Evolutionary conservation across 176 grass and related monocot species (phyloP), one percentile per base, ranked within the genome.

Genomic region (Cymbopogon citratus): DNA sequence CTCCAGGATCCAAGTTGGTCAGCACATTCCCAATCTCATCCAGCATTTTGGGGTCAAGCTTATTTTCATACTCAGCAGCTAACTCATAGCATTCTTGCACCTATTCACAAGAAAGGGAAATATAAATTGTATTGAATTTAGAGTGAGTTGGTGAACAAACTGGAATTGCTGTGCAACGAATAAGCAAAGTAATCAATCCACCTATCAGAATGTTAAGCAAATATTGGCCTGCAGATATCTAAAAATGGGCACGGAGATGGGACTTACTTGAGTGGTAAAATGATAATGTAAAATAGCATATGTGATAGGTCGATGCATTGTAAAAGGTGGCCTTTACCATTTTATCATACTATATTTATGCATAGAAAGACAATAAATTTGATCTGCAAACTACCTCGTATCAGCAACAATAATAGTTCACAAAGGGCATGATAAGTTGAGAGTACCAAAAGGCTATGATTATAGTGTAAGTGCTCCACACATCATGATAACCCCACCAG

Each of bases 21-120:
- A 97, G 36, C 35, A 97, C 82, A 73, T 85, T 97, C 18, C 89
- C 91, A 48, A 97, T 85, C 67, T 94, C 94, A 61, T 92, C 85
- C 12, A 97, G 85, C 83, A 87, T 90, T 49, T 84, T 33, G 57
- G 90, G 80, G 45, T 97, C 91, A 61, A 76, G 61, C 62, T 88
- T 92, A 66, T 74, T 87, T 79, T 94, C 94, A 28, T 97, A 97
- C 77, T 94, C 89, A 26, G 94, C 94, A 80, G 94, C 89, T 45
- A 97, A 85, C 77, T 97, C 94, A 36, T 97, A 97, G 44, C 85
- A 94, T 85, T 97, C 94, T 92, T 97, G 91, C 48, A 97, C 94
- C 94, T 97, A 59, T 77, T 80, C 80, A 67, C 18, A 24, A 72
- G 81, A 78, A 66, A 48, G 41, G 69, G 33, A 57, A 81, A 19